Evolutionary conservation across 164 flowering plant genomes (phyloP), one percentile per base, ranked within the genome.

Genomic region (Umbellularia californica): DNA sequence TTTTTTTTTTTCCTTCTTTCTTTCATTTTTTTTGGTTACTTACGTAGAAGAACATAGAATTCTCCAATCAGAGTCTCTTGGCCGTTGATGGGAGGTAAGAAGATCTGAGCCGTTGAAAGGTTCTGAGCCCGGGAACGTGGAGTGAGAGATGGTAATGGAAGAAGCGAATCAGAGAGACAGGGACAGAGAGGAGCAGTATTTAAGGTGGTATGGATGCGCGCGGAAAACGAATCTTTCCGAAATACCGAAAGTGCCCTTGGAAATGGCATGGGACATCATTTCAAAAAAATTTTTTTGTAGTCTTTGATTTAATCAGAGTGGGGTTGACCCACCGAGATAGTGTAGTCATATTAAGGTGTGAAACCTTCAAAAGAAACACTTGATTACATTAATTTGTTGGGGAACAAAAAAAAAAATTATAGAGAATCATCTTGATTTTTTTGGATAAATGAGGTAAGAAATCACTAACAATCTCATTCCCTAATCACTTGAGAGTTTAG

Each of bases 121-220:
- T 52, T 55, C 14, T 30, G 22, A 23, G 33, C 60, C 7, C 60
- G 5, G 60, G 19, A 55, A 55, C 2, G 15, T 3, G 2, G n/a
- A 1, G 60, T 5, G 60, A 17, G 5, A 20, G 60, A 55, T 5
- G n/a, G 60, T 2, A 20, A 55, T 3, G 60, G 12, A 20, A 20
- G 25, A 24, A 55, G 28, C 71, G 27, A 5, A 25, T 63, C 2
- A 33, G 23, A 9, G 52, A 70, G 68, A 81, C 73, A 55, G 27
- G 0, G 1, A 25, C 6, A 17, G 6, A 17, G 6, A 5, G n/a
- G 60, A 55, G 60, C 47, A 77, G 84, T 68, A 77, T 74, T 66
- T 75, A 78, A 76, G 75, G 55, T 58, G 78, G 52, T 74, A 69
- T 72, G 63, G 76, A 78, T 78, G 63, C 83, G 78, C 50, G 65